Evolutionary conservation across 805 yeast genomes (phyloP), one percentile per base, ranked within the genome.

Genomic region (Maudiozyma pseudohumilis): DNA sequence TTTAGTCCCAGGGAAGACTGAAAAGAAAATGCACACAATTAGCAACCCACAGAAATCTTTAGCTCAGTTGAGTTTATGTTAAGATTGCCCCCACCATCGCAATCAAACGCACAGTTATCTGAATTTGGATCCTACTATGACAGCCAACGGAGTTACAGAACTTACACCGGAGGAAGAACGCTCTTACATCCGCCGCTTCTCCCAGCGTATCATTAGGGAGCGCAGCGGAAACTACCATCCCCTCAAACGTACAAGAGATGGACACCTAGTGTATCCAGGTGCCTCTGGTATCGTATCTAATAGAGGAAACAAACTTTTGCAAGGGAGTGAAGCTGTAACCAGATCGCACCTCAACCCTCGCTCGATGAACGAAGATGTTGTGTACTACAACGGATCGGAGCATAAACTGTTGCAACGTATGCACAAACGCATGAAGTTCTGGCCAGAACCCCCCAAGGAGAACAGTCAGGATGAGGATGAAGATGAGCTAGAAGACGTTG

Each of bases 281-380:
- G 44, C 55, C 6, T 43, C 52, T 3, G 66, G 67, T 4, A 60
- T 64, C 15, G 52, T 61, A 1, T 60, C 74, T 0, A 77, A 77
- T 47, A 60, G 82, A 38, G 82, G 82, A 8, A 70, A 70, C 42
- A 77, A 77, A 50, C 60, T 77, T 24, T 67, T 73, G 35, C 67
- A 68, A 32, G 70, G 70, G 1, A 65, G 78, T 7, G 63, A 66
- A 8, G 48, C 53, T 12, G 70, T 75, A 0, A 68, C 73, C 34
- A 63, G 71, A 40, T 66, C 63, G 21, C 59, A 61, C 30, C 55
- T 77, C 27, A 50, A 60, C 38, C 62, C 18, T 44, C 43, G 34
- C 17, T 61, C 51, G 40, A 50, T 44, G 16, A 51, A 45, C 38
- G 64, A 59, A 37, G 58, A 56, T 7, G 39, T 50, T 23, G 53